These are phyloP conservation scores for Naematelia encephala DNA, from an alignment of 768 basidiomycete genomes.

Conservation along the genomic window DNA sequence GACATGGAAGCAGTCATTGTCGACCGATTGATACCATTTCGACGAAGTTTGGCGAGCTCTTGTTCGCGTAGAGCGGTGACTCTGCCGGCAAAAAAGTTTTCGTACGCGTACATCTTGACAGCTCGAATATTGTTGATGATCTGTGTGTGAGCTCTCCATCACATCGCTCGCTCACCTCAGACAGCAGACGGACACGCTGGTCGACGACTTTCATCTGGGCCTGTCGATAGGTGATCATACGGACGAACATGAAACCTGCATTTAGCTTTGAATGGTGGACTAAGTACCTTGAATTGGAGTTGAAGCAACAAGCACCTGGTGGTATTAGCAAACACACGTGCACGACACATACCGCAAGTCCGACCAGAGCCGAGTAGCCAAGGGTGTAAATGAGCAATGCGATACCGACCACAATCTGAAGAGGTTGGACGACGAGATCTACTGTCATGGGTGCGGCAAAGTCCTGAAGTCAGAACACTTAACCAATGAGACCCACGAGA, in stretches of 20 bases:
- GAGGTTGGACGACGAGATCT: constrained; percentile 55
- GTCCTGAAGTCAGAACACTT: constrained; percentile 49
- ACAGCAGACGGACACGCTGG: constrained; percentile 62
- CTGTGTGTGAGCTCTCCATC: too few species aligned
- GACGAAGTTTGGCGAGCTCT: constrained; percentile 13
- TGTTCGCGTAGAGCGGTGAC: constrained; percentile 30
- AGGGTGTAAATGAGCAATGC: constrained; percentile 65
- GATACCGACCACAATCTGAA: constrained; percentile 62
- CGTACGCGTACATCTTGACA: constrained; percentile 64
- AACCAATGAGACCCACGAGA: constrained; percentile 10
- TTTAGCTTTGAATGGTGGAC: neutral
- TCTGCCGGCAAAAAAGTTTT: constrained; percentile 46
- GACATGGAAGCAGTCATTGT: constrained; percentile 24
- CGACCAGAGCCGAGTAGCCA: constrained; percentile 67
- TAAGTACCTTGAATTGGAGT: constrained; percentile 31
- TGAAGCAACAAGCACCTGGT: too few species aligned
- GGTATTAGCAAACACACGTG: neutral
- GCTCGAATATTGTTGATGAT: constrained; percentile 67
- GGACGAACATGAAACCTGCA: constrained; percentile 29
- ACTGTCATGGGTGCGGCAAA: constrained; percentile 21
- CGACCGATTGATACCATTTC: constrained; percentile 11
- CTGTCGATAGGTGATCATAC: constrained; percentile 36
- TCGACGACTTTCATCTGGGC: constrained; percentile 62
- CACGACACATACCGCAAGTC: constrained; percentile 9
- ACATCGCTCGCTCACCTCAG: too few species aligned